Evolutionary conservation across 805 yeast genomes (phyloP).

Genomic region (Lipomyces lipofer): DNA sequence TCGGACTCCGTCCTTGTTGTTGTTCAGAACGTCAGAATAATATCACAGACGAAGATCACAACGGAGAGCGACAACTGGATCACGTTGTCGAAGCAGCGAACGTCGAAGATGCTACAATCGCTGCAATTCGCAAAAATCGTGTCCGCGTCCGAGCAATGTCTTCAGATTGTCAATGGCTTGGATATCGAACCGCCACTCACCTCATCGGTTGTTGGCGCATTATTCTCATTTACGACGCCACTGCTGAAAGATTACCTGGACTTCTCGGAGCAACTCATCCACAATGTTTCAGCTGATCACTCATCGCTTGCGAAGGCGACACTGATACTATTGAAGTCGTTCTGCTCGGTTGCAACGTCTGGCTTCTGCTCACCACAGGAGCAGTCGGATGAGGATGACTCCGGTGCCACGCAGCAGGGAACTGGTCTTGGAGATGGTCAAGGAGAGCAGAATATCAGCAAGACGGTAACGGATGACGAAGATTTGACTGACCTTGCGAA

Average conservation of each 20-base stretch:
- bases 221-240: constrained; percentile 58
- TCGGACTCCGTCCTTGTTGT: constrained; percentile 63
- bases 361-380: constrained; percentile 95
- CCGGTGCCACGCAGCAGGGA: constrained; percentile 72
- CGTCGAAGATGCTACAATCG: constrained; percentile 43
- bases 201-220: constrained; percentile 37
- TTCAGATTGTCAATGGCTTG: constrained; percentile 41
- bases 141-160: constrained; percentile 41
- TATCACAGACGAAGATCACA: constrained; percentile 34
- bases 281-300: constrained; percentile 52
- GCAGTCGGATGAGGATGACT: constrained; percentile 58
- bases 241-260: constrained; percentile 59
- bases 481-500: constrained; percentile 71
- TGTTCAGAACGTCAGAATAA: constrained; percentile 55
- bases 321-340: constrained; percentile 54
- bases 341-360: constrained; percentile 63
- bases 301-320: constrained; percentile 60
- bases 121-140: constrained; percentile 46
- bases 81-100: neutral
- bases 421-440: constrained; percentile 92
- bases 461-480: constrained; percentile 88
- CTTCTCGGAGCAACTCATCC: constrained; percentile 48
- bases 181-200: constrained; percentile 44
- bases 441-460: constrained; percentile 78
- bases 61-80: constrained; percentile 74